Percentiles rank a stretch among this genome's conserved stretches.
phyloP scores from a whole-genome alignment of 129 eudicot genomes.

The Flaveria trinervia region DNA sequence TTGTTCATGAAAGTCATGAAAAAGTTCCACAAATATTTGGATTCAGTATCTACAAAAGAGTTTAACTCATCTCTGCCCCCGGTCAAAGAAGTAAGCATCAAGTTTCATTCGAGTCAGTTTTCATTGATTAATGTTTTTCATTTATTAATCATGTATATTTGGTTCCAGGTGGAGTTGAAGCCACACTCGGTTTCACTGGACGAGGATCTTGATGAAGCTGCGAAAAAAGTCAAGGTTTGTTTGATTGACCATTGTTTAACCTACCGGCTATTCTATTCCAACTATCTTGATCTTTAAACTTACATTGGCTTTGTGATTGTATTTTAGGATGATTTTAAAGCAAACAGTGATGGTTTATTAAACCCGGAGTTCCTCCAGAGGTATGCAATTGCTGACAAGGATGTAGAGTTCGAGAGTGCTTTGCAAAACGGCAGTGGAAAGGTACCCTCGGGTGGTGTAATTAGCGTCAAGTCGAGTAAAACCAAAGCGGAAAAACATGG shows the following conservation, averaged over 20 bases:
- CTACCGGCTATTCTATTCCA: background rate
- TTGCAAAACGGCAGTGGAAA: constrained; percentile 63
- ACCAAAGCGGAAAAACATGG: constrained; percentile 40
- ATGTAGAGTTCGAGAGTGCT: constrained; percentile 76
- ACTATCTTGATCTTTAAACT: constrained; percentile 1
- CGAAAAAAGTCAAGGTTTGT: constrained; percentile 79
- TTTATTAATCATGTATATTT: background rate
- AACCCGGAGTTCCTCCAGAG: constrained; percentile 69
- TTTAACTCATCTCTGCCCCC: constrained; percentile 59
- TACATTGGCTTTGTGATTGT: constrained; percentile 3
- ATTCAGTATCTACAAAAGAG: constrained; percentile 50
- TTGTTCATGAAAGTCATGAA: constrained; percentile 72
- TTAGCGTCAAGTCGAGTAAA: constrained; percentile 76
- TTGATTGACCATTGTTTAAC: background rate
- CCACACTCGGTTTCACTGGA: constrained; percentile 74
- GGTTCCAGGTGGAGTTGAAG: constrained; percentile 53
- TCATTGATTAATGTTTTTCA: background rate
- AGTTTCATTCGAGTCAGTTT: background rate
- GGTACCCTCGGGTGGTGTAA: constrained; percentile 54
- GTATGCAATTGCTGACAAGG: constrained; percentile 72
- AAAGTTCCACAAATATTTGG: constrained; percentile 68
- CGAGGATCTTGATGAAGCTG: constrained; percentile 84
- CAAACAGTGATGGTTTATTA: constrained; percentile 50
- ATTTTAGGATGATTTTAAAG: constrained; percentile 65
- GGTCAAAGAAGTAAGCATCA: constrained; percentile 60